phyloP scores from a whole-genome alignment of 2,329 filamentous ascomycete genomes.

The Aspergillus tamarii region DNA sequence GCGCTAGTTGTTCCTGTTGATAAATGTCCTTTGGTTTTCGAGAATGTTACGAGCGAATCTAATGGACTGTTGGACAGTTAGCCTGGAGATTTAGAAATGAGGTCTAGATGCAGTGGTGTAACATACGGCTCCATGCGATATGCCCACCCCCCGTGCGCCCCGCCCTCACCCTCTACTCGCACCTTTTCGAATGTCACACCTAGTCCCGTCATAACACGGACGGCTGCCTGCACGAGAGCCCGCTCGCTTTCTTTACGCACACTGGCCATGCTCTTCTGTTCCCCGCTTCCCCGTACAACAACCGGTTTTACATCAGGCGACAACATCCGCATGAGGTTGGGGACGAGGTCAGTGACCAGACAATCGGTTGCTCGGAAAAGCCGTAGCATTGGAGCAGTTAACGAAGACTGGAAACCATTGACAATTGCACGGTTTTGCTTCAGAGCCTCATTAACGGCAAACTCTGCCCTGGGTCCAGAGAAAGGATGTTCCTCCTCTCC shows the following conservation, averaged over 20 bases:
- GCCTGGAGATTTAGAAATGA: not conserved
- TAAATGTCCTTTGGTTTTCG: slow-evolving; percentile 37
- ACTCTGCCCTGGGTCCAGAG: slow-evolving; percentile 79
- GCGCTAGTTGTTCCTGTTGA: slow-evolving; percentile 56
- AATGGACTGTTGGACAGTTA: slow-evolving; percentile 55
- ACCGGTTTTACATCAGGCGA: slow-evolving; percentile 91
- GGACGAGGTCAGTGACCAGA: slow-evolving; percentile 79
- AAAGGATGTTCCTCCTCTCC: slow-evolving; percentile 69
- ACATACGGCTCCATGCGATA: slow-evolving; percentile 95
- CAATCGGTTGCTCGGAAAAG: slow-evolving; percentile 78
- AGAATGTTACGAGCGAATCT: slow-evolving; percentile 75
- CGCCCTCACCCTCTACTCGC: slow-evolving; percentile 71
- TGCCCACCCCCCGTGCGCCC: slow-evolving; percentile 69
- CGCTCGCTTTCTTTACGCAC: slow-evolving; percentile 88
- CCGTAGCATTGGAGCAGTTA: slow-evolving; percentile 72
- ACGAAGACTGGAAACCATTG: slow-evolving; percentile 70
- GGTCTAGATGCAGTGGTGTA: not conserved
- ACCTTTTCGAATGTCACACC: slow-evolving; percentile 81
- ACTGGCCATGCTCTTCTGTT: slow-evolving; percentile 71
- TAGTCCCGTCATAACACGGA: slow-evolving; percentile 79
- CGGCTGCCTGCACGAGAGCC: slow-evolving; percentile 75
- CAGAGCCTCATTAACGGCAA: slow-evolving; percentile 75
- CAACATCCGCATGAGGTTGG: slow-evolving; percentile 80
- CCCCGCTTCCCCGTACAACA: slow-evolving; percentile 72
- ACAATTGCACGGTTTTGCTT: slow-evolving; percentile 78